phyloP scores from a whole-genome alignment of 2,329 filamentous ascomycete species.

The Pseudocercospora macadamiae region DNA sequence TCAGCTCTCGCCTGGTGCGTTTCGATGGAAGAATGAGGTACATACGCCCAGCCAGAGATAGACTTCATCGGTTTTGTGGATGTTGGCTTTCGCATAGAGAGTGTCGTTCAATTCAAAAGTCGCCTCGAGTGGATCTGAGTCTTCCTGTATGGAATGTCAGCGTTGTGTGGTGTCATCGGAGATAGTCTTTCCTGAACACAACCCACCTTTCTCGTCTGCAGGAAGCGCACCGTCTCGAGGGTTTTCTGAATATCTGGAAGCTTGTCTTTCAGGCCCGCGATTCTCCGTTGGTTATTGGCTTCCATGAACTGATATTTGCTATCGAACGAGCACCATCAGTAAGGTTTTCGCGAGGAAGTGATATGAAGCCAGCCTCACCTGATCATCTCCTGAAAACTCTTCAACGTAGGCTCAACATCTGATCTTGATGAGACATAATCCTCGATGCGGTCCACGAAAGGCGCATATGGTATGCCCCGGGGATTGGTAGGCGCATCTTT shows the following conservation, averaged over 20 bases:
- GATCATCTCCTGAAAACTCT: constrained; percentile 91
- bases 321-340: too few relatives aligned
- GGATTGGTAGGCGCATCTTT: constrained; percentile 68
- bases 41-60: constrained; percentile 93
- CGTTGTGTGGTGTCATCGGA: not conserved
- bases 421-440: constrained; percentile 79
- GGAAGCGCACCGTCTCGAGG: constrained; percentile 83
- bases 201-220: constrained; percentile 72
- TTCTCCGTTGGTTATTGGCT: constrained; percentile 82
- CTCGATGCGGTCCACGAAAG: constrained; percentile 85
- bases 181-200: not conserved
- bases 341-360: too few relatives aligned
- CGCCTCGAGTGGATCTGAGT: constrained; percentile 69
- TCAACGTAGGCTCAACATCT: constrained; percentile 78
- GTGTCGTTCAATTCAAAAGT: constrained; percentile 98
- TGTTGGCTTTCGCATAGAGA: constrained; percentile 82
- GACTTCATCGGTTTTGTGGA: constrained; percentile 84
- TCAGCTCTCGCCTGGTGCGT: not conserved
- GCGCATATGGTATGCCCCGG: constrained; percentile 79
- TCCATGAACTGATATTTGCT: constrained; percentile 99
- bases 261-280: constrained; percentile 83
- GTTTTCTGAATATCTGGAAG: constrained; percentile 98
- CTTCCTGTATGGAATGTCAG: not conserved
- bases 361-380: too few relatives aligned
- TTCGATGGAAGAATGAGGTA: constrained; percentile 25